A percentile compares a stretch with the other conserved stretches of the same genome.
Evolutionary conservation across 2,329 filamentous ascomycete genomes (phyloP).

Genomic region (Neurospora sp.): DNA sequence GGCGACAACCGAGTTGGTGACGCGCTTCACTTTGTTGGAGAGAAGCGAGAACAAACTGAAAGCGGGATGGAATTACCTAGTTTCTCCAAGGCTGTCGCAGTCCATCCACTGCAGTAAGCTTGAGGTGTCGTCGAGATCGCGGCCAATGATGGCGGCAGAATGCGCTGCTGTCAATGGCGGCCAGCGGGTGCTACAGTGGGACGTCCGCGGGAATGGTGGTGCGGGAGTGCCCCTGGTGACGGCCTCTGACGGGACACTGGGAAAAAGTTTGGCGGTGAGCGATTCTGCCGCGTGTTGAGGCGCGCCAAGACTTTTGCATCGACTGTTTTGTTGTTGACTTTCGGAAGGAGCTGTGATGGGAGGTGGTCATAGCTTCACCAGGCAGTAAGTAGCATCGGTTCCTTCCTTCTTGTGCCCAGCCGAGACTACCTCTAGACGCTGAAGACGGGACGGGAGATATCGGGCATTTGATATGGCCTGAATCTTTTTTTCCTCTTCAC

Average conservation of each 20-base stretch:
- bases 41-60: not conserved
- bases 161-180: not conserved
- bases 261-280: constrained; percentile 18
- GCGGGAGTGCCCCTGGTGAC: not conserved
- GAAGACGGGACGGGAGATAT: too few species aligned
- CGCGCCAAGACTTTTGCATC: not conserved
- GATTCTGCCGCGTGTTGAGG: constrained; percentile 12
- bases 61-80: not conserved
- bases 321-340: not conserved
- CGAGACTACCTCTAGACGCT: too few species aligned
- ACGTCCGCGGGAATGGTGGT: not conserved
- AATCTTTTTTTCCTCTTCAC: too few species aligned
- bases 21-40: constrained; percentile 1
- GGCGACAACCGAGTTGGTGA: constrained; percentile 3
- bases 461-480: too few species aligned
- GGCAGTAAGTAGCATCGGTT: not conserved
- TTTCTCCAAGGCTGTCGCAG: not conserved
- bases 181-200: not conserved
- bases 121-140: not conserved
- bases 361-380: constrained; percentile 15
- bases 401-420: not conserved
- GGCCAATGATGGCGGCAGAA: not conserved
- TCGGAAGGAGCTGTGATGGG: not conserved
- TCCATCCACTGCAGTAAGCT: not conserved
- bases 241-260: not conserved